Evolutionary conservation across 192 early-diverging fungal species (phyloP), one percentile per base, ranked within the genome.

Genomic region (Geranomyces michiganensis): DNA sequence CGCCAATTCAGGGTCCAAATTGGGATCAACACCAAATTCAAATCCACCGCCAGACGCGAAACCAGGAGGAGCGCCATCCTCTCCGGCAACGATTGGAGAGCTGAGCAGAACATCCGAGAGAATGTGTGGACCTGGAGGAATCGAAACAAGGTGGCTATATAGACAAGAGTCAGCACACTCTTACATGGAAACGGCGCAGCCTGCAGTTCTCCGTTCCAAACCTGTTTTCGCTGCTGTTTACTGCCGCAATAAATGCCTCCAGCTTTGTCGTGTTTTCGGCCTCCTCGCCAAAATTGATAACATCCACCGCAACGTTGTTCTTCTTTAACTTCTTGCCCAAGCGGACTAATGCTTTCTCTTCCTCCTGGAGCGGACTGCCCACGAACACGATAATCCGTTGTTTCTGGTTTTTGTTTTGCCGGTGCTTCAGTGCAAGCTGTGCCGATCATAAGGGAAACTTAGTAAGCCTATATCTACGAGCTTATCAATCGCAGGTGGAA

Each of bases 291-390:
- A 99, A 99, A 77, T 93, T 96, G 49, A 99, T 75, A 10, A 99
- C 82, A 73, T 99, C 96, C 14, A 99, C 89, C 10, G 94, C 94
- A 45, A 99, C 88, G 69, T 93, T 95, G 82, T 99, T 99, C 88
- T 99, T 99, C 79, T 97, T 97, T 65, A 96, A 87, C 75, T 96
- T 96, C 84, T 97, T 97, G 67, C 90, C 96, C 56, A 99, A 76
- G 75, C 87, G 90, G 31, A 95, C 90, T 32, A 99, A 77, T 5
- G 80, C 56, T 33, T 94, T 82, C 71, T 87, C 83, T 71, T 97
- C 96, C 29, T 91, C 83, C 8, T 82, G 80, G 15, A 99, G 73
- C 27, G 96, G 96, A 56, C 93, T 94, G 36, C 92, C 93, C 1
- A 94, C 92, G 82, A 99, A 97, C 21, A 91, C 93, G 76, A 99